phyloP scores from a whole-genome alignment of 208 protist genomes.

The Leishmania major region DNA sequence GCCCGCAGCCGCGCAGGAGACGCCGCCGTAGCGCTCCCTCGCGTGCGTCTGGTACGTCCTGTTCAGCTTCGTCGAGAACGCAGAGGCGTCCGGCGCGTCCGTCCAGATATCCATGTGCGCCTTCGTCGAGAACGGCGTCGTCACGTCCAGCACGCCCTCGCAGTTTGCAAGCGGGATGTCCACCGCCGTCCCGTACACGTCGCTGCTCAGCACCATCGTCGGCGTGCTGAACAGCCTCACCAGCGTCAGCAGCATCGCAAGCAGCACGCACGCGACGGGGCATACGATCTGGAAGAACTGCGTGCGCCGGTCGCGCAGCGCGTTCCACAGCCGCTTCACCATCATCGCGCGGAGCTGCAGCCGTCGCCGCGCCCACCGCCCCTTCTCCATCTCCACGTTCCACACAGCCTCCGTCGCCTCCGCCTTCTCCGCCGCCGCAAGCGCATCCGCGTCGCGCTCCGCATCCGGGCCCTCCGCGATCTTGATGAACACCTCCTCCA shows the following conservation, averaged over 20 bases:
- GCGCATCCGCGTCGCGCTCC: background rate
- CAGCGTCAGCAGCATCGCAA: slow-evolving; percentile 59
- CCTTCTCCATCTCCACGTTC: slow-evolving; percentile 26
- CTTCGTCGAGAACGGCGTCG: slow-evolving; percentile 8
- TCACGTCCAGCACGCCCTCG: slow-evolving; percentile 18
- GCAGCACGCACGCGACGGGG: slow-evolving; percentile 54
- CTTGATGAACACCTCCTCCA: slow-evolving; percentile 80
- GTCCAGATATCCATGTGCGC: slow-evolving; percentile 22
- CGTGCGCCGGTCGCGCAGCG: slow-evolving; percentile 52
- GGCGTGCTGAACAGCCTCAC: slow-evolving; percentile 18
- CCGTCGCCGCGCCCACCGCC: slow-evolving; percentile 6
- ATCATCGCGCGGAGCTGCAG: slow-evolving; percentile 57
- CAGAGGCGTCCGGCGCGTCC: slow-evolving; percentile 1
- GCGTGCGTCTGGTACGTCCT: slow-evolving; percentile 11
- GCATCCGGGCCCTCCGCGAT: slow-evolving; percentile 33
- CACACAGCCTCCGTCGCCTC: background rate
- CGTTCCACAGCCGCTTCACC: slow-evolving; percentile 51
- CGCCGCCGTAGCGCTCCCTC: background rate
- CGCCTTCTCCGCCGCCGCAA: background rate
- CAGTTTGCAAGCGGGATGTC: slow-evolving; percentile 40
- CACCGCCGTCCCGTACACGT: slow-evolving; percentile 36
- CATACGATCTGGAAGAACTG: slow-evolving; percentile 62
- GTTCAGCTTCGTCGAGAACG: slow-evolving; percentile 5
- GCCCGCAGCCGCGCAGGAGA: background rate
- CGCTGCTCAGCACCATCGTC: slow-evolving; percentile 26